Conservation (phyloP, 441 rosid species). For the Rhodomyrtus psidioides region DNA sequence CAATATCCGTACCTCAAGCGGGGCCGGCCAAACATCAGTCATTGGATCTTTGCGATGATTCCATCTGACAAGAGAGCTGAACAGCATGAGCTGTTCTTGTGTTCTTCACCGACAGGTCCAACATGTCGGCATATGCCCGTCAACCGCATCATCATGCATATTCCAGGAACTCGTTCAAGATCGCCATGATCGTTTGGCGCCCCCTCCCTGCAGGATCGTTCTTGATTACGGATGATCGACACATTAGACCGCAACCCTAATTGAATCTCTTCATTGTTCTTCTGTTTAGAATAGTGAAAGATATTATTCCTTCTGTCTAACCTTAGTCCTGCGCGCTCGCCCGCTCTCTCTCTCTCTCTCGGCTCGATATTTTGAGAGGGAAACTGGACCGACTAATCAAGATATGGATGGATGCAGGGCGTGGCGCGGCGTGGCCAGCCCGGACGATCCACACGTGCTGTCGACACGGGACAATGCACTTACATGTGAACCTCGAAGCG, state of each 20-base stretch:
- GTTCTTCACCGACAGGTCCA: neutral
- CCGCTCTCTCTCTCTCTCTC: too few species aligned
- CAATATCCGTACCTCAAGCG: neutral
- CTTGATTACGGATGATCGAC: neutral
- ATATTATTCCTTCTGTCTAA: conserved; percentile 31
- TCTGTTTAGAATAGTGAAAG: conserved; percentile 7
- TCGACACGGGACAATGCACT: neutral
- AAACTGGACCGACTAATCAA: neutral
- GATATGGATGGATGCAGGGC: neutral
- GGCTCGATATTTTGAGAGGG: neutral
- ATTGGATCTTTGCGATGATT: neutral
- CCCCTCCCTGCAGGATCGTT: conserved; percentile 10
- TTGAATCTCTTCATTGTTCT: neutral
- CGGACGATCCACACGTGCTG: neutral
- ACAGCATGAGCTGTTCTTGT: neutral
- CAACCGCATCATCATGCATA: conserved; percentile 24
- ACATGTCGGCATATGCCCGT: conserved; percentile 23
- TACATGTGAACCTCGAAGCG: neutral
- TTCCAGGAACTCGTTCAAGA: conserved; percentile 2
- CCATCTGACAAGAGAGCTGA: neutral
- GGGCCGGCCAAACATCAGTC: neutral
- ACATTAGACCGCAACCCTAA: neutral
- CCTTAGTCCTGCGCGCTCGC: conserved; percentile 7
- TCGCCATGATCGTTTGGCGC: conserved; percentile 7
- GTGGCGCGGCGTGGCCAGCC: neutral